Evolutionary conservation across 2,329 filamentous ascomycete genomes (phyloP), one percentile per base, ranked within the genome.

Genomic region (Corynespora cassiicola): DNA sequence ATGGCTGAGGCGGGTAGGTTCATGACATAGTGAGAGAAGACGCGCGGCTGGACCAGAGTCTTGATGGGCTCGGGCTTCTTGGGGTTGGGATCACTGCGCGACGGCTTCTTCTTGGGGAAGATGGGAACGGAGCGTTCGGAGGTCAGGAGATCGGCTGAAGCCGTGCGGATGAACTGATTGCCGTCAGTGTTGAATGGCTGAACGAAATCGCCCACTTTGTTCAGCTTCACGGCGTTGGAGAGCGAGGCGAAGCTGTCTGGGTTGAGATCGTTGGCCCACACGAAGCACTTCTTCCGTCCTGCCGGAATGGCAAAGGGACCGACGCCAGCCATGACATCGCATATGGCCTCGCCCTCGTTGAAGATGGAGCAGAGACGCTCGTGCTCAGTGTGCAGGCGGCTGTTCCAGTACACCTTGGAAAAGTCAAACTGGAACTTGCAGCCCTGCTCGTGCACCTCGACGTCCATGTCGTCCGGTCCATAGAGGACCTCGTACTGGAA

Each of bases 381-480:
- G 70, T 99, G 94, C 70, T 99, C 94, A 1, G 84, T 88, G 58
- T 95, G 86, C 10, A 99, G 81, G 53, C 92, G 85, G 59, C 85
- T 90, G 71, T 99, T 99, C 92, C 92, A 99, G 76, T 99, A 99
- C 4, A 99, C 94, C 56, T 95, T 95, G 47, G 87, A 82, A 68
- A 95, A 99, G 74, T 99, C 88, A 68, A 99, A 97, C 39, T 78
- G 78, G 73, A 96, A 99, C n/a, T 78, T 75, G 72, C 94, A 97
- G 45, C 84, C 81, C 56, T 88, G 86, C 71, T 96, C 90, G 50
- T 81, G 82, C 35, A 94, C 80, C 47, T 88, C 82, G 37, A 99
- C 94, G 36, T 91, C 84, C 68, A 96, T 75, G 59, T 97, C 85
- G 55, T 90, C 82, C 1, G 83, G 80, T 0, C 94, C 94, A 2